Evolutionary conservation across 176 grass and related monocot species (phyloP), one percentile per base, ranked within the genome.

Genomic region (Eragrostis nindensis): DNA sequence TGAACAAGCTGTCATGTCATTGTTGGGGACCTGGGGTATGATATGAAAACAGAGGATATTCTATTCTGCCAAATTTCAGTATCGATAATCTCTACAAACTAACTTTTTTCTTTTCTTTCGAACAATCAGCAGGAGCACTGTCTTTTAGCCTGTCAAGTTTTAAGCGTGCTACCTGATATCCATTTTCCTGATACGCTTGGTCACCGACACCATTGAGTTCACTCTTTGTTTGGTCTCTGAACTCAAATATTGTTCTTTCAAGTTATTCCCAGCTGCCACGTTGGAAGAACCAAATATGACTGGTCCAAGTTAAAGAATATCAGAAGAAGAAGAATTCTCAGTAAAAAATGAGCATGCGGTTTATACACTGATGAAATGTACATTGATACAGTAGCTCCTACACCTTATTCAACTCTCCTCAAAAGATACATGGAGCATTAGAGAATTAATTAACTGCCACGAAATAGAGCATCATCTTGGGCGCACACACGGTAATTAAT

Each of bases 401-500:
- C 10, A 60, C 45, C 70, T 85, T 89, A 85, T 89, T 89, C 46
- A 54, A 21, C 22, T 68, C 63, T 68, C 21, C 36, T 80, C 36
- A 15, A 32, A 81, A 57, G 26, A 66, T 48, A 68, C 44, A 17
- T 70, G 22, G 57, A 79, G 16, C 68, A 84, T 59, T 60, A 68
- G 49, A 80, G 40, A 82, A 70, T 32, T 81, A 75, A 76, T 80
- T 26, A 84, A 62, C 64, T 76, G 71, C 53, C 55, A 78, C 43
- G 49, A 18, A 40, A 6, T 52, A 66, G 46, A 71, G 64, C 82
- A 85, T 81, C 24, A 72, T 27, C 87, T 81, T 81, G 87, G 87
- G 77, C 57, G 40, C 21, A 80, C 38, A 70, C 32, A 36, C 32
- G 32, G 32, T 36, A 36, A 36, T 64, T 65, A 71, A 76, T 76